Conservation (phyloP, 179 eudicot genomes). For the Heliamphora pulchella region DNA sequence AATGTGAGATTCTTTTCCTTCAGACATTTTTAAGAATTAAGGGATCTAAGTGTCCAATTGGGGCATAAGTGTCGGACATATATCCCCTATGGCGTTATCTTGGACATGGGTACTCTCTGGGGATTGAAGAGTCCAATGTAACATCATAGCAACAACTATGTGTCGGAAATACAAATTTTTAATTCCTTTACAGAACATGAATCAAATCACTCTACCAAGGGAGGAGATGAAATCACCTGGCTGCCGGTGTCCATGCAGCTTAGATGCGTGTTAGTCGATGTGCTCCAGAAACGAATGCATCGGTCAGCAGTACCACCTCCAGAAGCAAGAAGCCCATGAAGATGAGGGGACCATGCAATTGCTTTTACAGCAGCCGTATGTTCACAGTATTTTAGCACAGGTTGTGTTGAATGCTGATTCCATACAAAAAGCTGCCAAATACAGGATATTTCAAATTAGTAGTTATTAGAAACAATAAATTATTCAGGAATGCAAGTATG, state of each 20-base stretch:
- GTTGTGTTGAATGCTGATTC: constrained; percentile 85
- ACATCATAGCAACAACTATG: neutral
- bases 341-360: constrained; percentile 98
- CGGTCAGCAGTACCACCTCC: constrained; percentile 99
- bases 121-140: too few species aligned
- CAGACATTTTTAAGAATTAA: too few species aligned
- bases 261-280: constrained; percentile 75
- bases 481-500: neutral
- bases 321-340: constrained; percentile 88
- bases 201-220: neutral
- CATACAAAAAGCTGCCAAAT: constrained; percentile 75
- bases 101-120: too few species aligned
- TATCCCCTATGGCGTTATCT: too few species aligned
- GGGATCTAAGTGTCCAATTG: too few species aligned
- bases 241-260: constrained; percentile 95
- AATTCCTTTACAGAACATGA: neutral
- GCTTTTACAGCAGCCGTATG: constrained; percentile 98
- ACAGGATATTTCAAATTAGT: neutral
- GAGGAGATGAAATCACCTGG: constrained; percentile 46
- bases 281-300: constrained; percentile 96
- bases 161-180: neutral
- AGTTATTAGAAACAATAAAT: neutral
- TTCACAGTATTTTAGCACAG: constrained; percentile 73
- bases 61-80: too few species aligned
- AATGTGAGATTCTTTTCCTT: too few species aligned